These are phyloP conservation scores for Pseudozyma sp. DNA, from an alignment of 1,284 basidiomycete species.

Conservation along the genomic window DNA sequence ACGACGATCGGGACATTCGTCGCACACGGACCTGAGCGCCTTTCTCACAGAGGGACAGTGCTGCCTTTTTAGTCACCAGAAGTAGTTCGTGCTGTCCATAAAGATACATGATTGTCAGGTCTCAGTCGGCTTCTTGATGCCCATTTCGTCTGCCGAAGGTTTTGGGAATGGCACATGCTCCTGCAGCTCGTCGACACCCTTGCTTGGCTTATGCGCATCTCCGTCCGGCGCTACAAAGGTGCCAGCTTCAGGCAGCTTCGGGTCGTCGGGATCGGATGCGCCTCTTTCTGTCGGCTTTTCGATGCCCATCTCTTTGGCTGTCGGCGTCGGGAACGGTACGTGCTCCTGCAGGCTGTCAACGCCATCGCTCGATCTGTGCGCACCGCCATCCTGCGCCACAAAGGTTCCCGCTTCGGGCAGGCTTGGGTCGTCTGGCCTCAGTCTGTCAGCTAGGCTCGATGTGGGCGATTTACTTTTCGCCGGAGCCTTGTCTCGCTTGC, in stretches of 20 bases:
- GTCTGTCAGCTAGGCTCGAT: background rate
- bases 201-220: slow-evolving; percentile 11
- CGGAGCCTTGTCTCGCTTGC: background rate
- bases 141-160: slow-evolving; percentile 25
- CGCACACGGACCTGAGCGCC: too few species aligned
- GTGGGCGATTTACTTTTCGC: background rate
- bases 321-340: slow-evolving; percentile 23
- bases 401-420: slow-evolving; percentile 28
- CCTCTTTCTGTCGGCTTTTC: slow-evolving; percentile 10
- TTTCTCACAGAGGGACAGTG: too few species aligned
- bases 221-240: slow-evolving; percentile 23
- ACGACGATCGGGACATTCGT: too few species aligned
- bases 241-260: slow-evolving; percentile 19
- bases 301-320: slow-evolving; percentile 20
- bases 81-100: too few species aligned
- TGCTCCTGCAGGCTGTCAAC: slow-evolving; percentile 10
- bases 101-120: slow-evolving; percentile 1
- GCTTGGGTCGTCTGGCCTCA: slow-evolving; percentile 10
- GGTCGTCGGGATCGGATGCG: slow-evolving; percentile 7
- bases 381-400: slow-evolving; percentile 17
- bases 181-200: slow-evolving; percentile 4
- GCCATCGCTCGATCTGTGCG: slow-evolving; percentile 1
- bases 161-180: slow-evolving; percentile 27
- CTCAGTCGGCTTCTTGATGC: slow-evolving; percentile 27
- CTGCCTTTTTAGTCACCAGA: too few species aligned